A percentile compares a stretch with the other conserved stretches of the same genome.
Evolutionary conservation across 2,329 filamentous ascomycete species (phyloP).

Genomic region (Colletotrichum nymphaeae): DNA sequence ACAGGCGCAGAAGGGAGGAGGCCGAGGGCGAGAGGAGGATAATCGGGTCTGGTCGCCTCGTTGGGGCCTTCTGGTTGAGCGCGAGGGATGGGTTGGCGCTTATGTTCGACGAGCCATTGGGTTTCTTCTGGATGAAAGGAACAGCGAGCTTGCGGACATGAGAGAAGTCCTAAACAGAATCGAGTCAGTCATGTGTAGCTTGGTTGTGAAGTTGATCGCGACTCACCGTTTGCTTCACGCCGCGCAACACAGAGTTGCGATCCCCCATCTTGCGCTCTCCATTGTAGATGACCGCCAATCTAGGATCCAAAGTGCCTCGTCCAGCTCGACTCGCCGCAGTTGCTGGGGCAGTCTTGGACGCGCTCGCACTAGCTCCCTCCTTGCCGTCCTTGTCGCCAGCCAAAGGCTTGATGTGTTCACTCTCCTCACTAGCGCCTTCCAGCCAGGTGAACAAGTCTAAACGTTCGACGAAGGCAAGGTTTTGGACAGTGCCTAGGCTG

Average conservation of each 20-base stretch:
- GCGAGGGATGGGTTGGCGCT: constrained; percentile 59
- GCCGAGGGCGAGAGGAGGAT: constrained; percentile 97
- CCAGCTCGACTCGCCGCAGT: constrained; percentile 63
- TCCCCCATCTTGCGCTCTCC: constrained; percentile 93
- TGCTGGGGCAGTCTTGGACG: constrained; percentile 50
- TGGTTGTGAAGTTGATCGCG: background rate
- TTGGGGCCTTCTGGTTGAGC: constrained; percentile 64
- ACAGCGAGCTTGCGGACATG: constrained; percentile 88
- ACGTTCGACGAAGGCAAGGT: constrained; percentile 90
- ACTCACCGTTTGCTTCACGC: constrained; percentile 87
- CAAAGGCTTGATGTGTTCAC: constrained; percentile 90
- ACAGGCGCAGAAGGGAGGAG: constrained; percentile 92
- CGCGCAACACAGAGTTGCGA: constrained; percentile 87
- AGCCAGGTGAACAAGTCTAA: constrained; percentile 94
- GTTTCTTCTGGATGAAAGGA: constrained; percentile 76
- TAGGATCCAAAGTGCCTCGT: constrained; percentile 79
- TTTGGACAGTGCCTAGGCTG: constrained; percentile 78
- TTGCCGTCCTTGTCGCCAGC: constrained; percentile 70
- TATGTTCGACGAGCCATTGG: constrained; percentile 53
- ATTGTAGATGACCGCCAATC: constrained; percentile 88
- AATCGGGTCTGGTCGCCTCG: constrained; percentile 79
- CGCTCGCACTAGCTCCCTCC: constrained; percentile 49
- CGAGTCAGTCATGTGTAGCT: background rate
- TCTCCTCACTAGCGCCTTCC: constrained; percentile 88
- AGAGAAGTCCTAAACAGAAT: constrained; percentile 81